A percentile compares a stretch with the other conserved stretches of the same genome.
Evolutionary conservation across 371 early-diverging fungal species (phyloP).

Genomic region (Syncephalastrum contaminatum): DNA sequence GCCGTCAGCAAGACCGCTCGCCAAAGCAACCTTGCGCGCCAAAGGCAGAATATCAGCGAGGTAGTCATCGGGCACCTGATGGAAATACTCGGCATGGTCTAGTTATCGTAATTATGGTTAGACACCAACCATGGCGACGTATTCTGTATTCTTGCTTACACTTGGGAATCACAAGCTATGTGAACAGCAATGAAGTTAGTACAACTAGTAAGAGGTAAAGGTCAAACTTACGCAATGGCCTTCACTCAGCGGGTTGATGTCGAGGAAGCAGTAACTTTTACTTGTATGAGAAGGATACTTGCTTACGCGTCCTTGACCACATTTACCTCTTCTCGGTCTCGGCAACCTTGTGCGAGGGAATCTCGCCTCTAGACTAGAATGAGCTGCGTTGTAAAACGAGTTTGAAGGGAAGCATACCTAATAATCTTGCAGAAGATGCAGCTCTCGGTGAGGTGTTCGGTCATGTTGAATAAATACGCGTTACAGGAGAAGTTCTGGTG

Average conservation of each 20-base stretch:
- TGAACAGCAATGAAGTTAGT: background rate
- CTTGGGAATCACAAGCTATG: constrained; percentile 83
- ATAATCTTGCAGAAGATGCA: constrained; percentile 95
- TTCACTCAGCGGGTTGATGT: constrained; percentile 76
- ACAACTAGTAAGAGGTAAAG: background rate
- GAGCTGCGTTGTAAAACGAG: background rate
- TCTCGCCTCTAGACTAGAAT: constrained; percentile 59
- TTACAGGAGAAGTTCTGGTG: too few relatives aligned
- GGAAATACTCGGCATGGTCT: constrained; percentile 90
- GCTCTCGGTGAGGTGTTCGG: constrained; percentile 35
- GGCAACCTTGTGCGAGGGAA: constrained; percentile 78
- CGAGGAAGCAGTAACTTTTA: constrained; percentile 66
- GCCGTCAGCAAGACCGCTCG: constrained; percentile 51
- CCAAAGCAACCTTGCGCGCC: constrained; percentile 82
- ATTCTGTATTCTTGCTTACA: constrained; percentile 46
- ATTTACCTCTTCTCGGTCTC: constrained; percentile 78
- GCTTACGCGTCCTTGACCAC: background rate
- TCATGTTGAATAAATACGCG: too few relatives aligned
- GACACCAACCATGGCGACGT: background rate
- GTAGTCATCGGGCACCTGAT: constrained; percentile 85
- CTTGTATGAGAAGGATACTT: background rate
- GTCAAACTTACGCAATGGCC: constrained; percentile 75
- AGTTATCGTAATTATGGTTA: constrained; percentile 6
- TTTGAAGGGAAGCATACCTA: constrained; percentile 26
- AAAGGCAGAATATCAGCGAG: constrained; percentile 82